A percentile compares a stretch with the other conserved stretches of the same genome.
These are phyloP conservation scores for Paramecium octaurelia DNA, from an alignment of 73 alveolate species.

Conservation along the genomic window DNA sequence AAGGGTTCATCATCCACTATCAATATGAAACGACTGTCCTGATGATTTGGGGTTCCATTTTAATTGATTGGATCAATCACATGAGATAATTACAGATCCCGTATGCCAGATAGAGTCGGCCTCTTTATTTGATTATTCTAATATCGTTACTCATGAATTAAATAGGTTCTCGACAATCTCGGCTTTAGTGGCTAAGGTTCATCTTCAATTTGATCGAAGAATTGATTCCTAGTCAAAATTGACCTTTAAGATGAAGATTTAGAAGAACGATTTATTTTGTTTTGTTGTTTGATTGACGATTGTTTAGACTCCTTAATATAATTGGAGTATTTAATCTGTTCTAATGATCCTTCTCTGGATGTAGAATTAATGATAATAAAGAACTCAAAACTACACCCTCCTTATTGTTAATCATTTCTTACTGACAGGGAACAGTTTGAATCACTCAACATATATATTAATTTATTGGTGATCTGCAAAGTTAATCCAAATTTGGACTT, in stretches of 20 bases:
- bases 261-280: not conserved
- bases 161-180: not conserved
- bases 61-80: not conserved
- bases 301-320: not conserved
- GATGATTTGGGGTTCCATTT: not conserved
- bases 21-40: not conserved
- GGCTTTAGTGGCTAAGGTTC: not conserved
- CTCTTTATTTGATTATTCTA: not conserved
- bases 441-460: not conserved
- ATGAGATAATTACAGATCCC: not conserved
- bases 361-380: not conserved
- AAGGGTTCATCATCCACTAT: constrained; percentile 44
- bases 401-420: not conserved
- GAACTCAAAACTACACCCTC: not conserved
- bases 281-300: not conserved
- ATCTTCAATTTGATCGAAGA: not conserved
- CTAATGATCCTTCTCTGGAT: not conserved
- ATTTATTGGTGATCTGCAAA: not conserved
- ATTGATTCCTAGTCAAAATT: not conserved
- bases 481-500: not conserved
- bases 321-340: not conserved
- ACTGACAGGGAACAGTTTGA: not conserved
- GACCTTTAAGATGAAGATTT: not conserved
- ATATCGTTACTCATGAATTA: not conserved
- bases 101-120: not conserved